These are phyloP conservation scores for Zasmidium angulare DNA, from an alignment of 2,329 filamentous ascomycete genomes.

Conservation along the genomic window DNA sequence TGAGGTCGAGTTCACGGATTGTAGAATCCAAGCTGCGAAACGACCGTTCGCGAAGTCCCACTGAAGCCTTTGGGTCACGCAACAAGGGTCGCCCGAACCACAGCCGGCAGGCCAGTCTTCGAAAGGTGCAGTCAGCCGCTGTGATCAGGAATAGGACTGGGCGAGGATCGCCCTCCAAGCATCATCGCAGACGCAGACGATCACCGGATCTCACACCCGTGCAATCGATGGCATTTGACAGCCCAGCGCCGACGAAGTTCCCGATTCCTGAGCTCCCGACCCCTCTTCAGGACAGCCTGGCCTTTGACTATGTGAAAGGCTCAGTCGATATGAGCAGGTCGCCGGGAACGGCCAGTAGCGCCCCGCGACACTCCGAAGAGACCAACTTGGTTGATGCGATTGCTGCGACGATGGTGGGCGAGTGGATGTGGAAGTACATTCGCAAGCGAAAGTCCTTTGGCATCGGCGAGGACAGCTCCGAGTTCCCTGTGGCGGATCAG, in stretches of 20 bases:
- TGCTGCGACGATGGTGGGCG: slow-evolving; percentile 96
- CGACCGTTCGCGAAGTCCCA: slow-evolving; percentile 78
- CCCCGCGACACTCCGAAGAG: slow-evolving; percentile 26
- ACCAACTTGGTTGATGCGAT: slow-evolving; percentile 90
- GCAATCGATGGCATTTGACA: slow-evolving; percentile 37
- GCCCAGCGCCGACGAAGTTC: slow-evolving; percentile 32
- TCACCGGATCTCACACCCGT: slow-evolving; percentile 37
- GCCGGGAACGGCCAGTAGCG: slow-evolving; percentile 14
- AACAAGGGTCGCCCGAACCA: slow-evolving; percentile 20
- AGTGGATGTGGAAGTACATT: slow-evolving; percentile 94
- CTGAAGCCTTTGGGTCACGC: slow-evolving; percentile 38
- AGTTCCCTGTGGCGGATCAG: slow-evolving; percentile 54
- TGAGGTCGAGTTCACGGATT: slow-evolving; percentile 82
- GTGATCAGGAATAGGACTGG: slow-evolving; percentile 59
- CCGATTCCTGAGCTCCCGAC: slow-evolving; percentile 36
- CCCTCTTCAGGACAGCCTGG: slow-evolving; percentile 24
- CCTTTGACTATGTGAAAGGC: slow-evolving; percentile 21
- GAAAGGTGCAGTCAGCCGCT: slow-evolving; percentile 82
- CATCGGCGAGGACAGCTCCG: slow-evolving; percentile 55
- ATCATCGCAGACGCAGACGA: slow-evolving; percentile 26
- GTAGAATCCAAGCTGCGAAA: slow-evolving; percentile 63
- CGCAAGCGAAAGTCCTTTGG: slow-evolving; percentile 88
- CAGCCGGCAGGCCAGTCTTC: slow-evolving; percentile 51
- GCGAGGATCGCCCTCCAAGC: slow-evolving; percentile 57
- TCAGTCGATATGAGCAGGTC: slow-evolving; percentile 24